Conservation (phyloP, 768 basidiomycete genomes). For the Serendipita sp. region DNA sequence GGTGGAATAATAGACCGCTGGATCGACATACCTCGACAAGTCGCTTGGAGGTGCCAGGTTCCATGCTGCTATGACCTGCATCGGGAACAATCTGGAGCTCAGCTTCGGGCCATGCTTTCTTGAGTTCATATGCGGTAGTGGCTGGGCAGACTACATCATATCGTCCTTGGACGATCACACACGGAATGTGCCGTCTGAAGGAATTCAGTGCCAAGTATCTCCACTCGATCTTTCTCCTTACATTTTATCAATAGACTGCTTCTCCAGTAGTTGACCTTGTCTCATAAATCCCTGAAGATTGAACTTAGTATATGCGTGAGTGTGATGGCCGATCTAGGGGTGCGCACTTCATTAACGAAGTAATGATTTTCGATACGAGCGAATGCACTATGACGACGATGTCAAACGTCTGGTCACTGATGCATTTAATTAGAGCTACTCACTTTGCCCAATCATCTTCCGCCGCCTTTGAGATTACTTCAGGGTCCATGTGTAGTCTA, state of each 20-base stretch:
- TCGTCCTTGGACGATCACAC: constrained; percentile 66
- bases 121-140: constrained; percentile 65
- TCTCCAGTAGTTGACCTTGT: constrained; percentile 73
- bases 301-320: background rate
- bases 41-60: constrained; percentile 49
- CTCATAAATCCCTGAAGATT: constrained; percentile 62
- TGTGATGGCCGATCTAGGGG: background rate
- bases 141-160: constrained; percentile 83
- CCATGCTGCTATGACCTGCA: constrained; percentile 76
- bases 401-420: background rate
- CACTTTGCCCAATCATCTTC: constrained; percentile 65
- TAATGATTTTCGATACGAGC: constrained; percentile 85
- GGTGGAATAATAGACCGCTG: background rate
- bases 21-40: constrained; percentile 50
- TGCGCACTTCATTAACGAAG: constrained; percentile 56
- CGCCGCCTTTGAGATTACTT: constrained; percentile 50
- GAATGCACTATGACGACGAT: constrained; percentile 44
- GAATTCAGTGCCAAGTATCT: background rate
- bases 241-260: constrained; percentile 82
- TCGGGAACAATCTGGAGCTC: constrained; percentile 63
- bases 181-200: constrained; percentile 70
- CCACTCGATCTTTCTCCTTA: constrained; percentile 20
- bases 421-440: constrained; percentile 14
- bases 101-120: constrained; percentile 72
- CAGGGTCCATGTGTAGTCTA: constrained; percentile 53